Base-by-base conservation (phyloP, 208 protist genomes). In the Acanthamoeba healyi region DNA sequence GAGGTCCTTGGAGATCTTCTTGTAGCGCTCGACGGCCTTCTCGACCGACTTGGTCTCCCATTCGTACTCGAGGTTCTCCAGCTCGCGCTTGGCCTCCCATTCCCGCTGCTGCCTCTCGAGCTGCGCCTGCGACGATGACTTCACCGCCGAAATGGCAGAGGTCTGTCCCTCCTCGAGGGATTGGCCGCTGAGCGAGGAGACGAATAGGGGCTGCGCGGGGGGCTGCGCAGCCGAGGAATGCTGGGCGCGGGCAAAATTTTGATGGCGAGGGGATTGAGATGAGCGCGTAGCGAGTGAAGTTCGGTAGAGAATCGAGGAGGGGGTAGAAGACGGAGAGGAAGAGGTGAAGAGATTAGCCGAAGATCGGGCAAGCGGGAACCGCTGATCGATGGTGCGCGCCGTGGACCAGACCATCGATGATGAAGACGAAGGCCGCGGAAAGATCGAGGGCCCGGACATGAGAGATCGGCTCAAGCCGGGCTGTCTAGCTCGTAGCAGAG, bases 1-100 rank as follows among this genome's bases (percentile, higher is more conserved):
- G 70, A 79, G 70, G 32, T 79, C 42, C 70, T 79, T 79, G 70
- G 70, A 79, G n/a, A 79, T 5, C 70, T 79, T 79, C 36, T 79
- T 79, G 32, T 79, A 79, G 34, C 70, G 70, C 70, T 79, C 70
- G 24, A 79, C 70, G 32, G 70, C 70, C 36, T 79, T 79, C 24
- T 79, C 70, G 4, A 79, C 70, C 12, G 70, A 79, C 36, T 79
- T 79, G 70, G 70, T 79, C 36, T 79, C 70, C 70, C 70, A 79
- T 44, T 79, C 70, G 24, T n/a, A n/a, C 26, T 79, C 70, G 70
- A 79, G 70, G 42, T 79, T 79, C 12, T 46, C 38, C 34, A 79
- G 70, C 70, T 79, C 70, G 36, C 38, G 70, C 32, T 24, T 12
- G 7, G 9, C 34, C 26, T 67, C 58, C 58, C 58, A 67, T 67